Percentiles rank a stretch among this genome's conserved stretches.
Conservation (phyloP, 495 filamentous ascomycete genomes). For the Aspergillus baeticus region DNA sequence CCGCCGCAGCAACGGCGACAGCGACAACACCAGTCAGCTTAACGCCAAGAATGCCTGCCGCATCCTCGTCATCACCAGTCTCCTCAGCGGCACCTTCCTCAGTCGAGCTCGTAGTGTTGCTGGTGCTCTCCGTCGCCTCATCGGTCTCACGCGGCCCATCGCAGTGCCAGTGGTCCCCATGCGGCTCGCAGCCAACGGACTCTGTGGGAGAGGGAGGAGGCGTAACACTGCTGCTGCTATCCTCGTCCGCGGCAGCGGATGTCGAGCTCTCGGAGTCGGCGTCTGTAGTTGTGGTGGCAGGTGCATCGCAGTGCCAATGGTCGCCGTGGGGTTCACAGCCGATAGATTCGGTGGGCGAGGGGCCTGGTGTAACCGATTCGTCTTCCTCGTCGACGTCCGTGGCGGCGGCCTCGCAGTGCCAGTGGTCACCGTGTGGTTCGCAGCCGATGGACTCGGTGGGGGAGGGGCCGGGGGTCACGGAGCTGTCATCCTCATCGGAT, state of each 20-base stretch:
- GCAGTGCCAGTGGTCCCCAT: conserved; percentile 33
- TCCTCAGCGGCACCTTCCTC: not conserved
- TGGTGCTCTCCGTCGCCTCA: not conserved
- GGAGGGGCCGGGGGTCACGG: conserved; percentile 21
- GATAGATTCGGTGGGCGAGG: conserved; percentile 29
- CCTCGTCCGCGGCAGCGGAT: not conserved
- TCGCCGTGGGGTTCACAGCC: conserved; percentile 33
- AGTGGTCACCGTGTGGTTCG: conserved; percentile 33
- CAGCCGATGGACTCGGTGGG: conserved; percentile 32
- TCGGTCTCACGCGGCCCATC: conserved; percentile 14
- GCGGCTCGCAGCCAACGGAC: conserved; percentile 30
- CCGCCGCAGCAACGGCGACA: conserved; percentile 11
- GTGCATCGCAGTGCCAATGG: conserved; percentile 30
- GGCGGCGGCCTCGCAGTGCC: conserved; percentile 28
- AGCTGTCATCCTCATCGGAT: not conserved
- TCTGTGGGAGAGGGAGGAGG: conserved; percentile 26
- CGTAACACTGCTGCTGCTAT: not conserved
- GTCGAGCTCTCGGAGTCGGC: not conserved
- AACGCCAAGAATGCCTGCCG: conserved; percentile 9
- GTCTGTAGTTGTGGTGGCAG: conserved; percentile 16
- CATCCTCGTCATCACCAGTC: not conserved
- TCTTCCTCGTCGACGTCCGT: conserved; percentile 1
- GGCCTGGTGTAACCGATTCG: conserved; percentile 12
- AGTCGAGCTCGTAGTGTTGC: not conserved
- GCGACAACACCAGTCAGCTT: conserved; percentile 6